A percentile compares a stretch with the other conserved stretches of the same genome.
Conservation (phyloP, 2,329 filamentous ascomycete species). For the Pseudogymnoascus sp. region DNA sequence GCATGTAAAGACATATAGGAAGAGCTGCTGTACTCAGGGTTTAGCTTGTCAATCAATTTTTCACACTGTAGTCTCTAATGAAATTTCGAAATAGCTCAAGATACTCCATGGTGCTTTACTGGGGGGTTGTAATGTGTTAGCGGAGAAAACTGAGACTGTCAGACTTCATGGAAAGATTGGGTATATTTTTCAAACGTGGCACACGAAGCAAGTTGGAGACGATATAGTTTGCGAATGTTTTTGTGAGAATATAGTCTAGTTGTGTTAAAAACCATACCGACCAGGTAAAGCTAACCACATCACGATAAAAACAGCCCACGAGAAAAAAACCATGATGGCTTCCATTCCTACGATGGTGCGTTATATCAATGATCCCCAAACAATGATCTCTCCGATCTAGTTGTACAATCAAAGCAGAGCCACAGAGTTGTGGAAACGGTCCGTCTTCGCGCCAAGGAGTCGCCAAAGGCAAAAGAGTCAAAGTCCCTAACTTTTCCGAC, state of each 20-base stretch:
- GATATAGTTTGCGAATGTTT: constrained; percentile 8
- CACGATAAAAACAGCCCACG: constrained; percentile 2
- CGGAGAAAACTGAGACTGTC: not conserved
- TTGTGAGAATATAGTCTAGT: constrained; percentile 9
- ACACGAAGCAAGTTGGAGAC: not conserved
- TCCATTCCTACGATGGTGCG: not conserved
- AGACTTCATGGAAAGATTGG: not conserved
- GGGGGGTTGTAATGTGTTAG: not conserved
- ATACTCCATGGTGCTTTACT: not conserved
- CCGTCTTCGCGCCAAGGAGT: constrained; percentile 2
- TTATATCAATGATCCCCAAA: constrained; percentile 7
- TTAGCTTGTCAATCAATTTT: not conserved
- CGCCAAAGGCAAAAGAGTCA: constrained; percentile 5
- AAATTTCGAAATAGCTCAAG: not conserved
- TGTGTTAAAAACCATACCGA: constrained; percentile 8
- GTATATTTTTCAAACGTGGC: not conserved
- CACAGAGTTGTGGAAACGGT: constrained; percentile 3
- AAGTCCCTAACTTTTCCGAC: constrained; percentile 6
- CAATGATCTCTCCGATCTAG: constrained; percentile 6
- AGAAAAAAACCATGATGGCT: not conserved
- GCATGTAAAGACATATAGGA: not conserved
- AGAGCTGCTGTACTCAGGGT: not conserved
- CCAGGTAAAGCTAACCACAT: constrained; percentile 7
- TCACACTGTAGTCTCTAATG: not conserved
- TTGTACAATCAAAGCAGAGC: constrained; percentile 7